Percentiles rank a stretch among this genome's conserved stretches.
Evolutionary conservation across 73 alveolate species (phyloP).

Genomic region (Symbiodinium natans): DNA sequence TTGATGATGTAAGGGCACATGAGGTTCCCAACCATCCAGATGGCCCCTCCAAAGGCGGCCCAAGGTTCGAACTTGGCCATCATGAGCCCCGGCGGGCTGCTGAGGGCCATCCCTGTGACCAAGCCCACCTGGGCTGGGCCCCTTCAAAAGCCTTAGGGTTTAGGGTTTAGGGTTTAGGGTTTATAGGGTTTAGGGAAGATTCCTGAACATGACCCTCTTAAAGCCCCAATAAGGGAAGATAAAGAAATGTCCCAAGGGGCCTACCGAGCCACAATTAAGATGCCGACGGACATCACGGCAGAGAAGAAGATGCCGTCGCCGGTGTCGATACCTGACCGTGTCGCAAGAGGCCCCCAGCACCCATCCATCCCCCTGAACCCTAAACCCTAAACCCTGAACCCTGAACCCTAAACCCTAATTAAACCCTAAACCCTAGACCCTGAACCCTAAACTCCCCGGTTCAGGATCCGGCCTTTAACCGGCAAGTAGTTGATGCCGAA

Average conservation of each 20-base stretch:
- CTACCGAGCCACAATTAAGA: not conserved
- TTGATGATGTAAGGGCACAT: slow-evolving; percentile 14
- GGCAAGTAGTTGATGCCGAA: slow-evolving; percentile 4
- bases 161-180: too few relatives aligned
- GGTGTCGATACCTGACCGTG: slow-evolving; percentile 31
- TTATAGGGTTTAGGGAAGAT: too few relatives aligned
- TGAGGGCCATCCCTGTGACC: not conserved
- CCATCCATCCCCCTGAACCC: not conserved
- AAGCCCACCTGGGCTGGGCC: too few relatives aligned
- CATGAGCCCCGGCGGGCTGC: slow-evolving; percentile 1
- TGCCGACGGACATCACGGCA: slow-evolving; percentile 49
- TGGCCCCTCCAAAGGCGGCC: slow-evolving; percentile 59
- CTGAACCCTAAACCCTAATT: not conserved
- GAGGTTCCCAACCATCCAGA: slow-evolving; percentile 57
- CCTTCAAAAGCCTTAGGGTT: too few relatives aligned
- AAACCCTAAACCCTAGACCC: too few relatives aligned
- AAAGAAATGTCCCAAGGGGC: too few relatives aligned
- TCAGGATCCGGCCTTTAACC: not conserved
- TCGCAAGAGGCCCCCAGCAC: too few relatives aligned
- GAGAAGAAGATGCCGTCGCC: slow-evolving; percentile 62
- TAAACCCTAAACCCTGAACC: not conserved
- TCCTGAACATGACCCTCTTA: too few relatives aligned
- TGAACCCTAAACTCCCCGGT: too few relatives aligned
- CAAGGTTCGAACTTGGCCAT: slow-evolving; percentile 54
- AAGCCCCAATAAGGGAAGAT: too few relatives aligned